Evolutionary conservation across 2,329 filamentous ascomycete species (phyloP), one percentile per base, ranked within the genome.

Genomic region (Coniochaeta ligniaria): DNA sequence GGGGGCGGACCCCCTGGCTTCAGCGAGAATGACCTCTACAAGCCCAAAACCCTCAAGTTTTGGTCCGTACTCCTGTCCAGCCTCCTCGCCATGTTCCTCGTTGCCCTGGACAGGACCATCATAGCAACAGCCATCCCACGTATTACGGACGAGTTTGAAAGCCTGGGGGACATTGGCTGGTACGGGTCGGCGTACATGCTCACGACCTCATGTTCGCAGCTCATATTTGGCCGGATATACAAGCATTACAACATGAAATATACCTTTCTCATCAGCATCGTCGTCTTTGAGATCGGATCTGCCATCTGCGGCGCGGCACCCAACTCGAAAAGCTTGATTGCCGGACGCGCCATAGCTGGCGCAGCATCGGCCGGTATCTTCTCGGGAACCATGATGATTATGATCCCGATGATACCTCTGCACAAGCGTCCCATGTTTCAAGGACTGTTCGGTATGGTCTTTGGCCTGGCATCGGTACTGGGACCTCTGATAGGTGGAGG

Each of bases 151-250:
- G 80, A 83, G 22, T 84, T 85, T 68, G 72, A 81, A 55, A 81
- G 82, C 58, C 71, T 86, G 2, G 79, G 80, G 1, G 85, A 88
- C 63, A 83, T 87, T 60, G 83, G 83, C 58, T 88, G 85, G 85
- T 87, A 87, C 69, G 83, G 81, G 6, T 83, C 82, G 41, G 79
- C 83, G 1, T 85, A 86, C 68, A 81, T 86, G 76, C 73, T 87
- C 63, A 85, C 83, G 14, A 82, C 82, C 2, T 78, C 81, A 7
- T 80, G 81, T n/a, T 80, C 77, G 20, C 80, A 83, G 65, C 73
- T 83, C 3, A 66, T 83, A 9, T 84, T 81, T 66, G 82, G 82
- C 7, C 75, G 80, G 43, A 75, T 84, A 43, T 85, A 83, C 68
- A 78, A 76, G 63, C 81, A 81, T 63, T 84, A 83, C 64, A 75